phyloP scores from a whole-genome alignment of 1,284 basidiomycete genomes.

The Sporisorium iseilematis-ciliati region DNA sequence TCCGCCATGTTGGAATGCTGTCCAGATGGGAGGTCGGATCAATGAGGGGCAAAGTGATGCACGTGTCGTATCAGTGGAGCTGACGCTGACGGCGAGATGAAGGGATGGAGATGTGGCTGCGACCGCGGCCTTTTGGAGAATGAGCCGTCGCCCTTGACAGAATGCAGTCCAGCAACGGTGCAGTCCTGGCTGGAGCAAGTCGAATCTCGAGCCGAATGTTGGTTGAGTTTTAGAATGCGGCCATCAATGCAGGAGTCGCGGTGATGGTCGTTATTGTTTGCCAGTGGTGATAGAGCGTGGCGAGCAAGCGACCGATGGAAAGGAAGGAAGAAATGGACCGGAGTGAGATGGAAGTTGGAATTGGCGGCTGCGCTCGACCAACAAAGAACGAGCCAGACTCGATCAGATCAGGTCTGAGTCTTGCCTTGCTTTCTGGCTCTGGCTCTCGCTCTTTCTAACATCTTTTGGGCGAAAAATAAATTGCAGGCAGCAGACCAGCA shows the following conservation, averaged over 20 bases:
- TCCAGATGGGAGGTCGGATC: not conserved
- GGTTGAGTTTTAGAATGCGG: not conserved
- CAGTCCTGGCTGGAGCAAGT: not conserved
- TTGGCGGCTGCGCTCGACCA: conserved; percentile 8
- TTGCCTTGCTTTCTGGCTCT: not conserved
- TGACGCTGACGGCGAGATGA: no score
- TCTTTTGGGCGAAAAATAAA: not conserved
- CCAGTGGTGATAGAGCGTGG: not conserved
- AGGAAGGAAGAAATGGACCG: not conserved
- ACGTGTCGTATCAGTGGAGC: no score
- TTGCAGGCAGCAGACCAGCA: not conserved
- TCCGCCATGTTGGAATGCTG: conserved; percentile 31
- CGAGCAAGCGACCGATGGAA: not conserved
- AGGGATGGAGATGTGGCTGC: not conserved
- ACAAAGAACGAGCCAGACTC: conserved; percentile 9
- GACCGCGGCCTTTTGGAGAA: no score
- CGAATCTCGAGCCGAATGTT: conserved; percentile 3
- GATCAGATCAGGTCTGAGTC: conserved; percentile 21
- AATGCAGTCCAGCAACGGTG: not conserved
- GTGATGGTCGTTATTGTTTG: not conserved
- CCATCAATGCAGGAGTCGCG: not conserved
- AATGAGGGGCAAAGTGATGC: not conserved
- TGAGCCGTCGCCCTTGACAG: not conserved
- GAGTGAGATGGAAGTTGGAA: conserved; percentile 5
- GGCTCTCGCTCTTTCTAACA: conserved; percentile 7